These are phyloP conservation scores for Vigna nakashimae DNA, from an alignment of 306 rosid species.

Conservation along the genomic window DNA sequence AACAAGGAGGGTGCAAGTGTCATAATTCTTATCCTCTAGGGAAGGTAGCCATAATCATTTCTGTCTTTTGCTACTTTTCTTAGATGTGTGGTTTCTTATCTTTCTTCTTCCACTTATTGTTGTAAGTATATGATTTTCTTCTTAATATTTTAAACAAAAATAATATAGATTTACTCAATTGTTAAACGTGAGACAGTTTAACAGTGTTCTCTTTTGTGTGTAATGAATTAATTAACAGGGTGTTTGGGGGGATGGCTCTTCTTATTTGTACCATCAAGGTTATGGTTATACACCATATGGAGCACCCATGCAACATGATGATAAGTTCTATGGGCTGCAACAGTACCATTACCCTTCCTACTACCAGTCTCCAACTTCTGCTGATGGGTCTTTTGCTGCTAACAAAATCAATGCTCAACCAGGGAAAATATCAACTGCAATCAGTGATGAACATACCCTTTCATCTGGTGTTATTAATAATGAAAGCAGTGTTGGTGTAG, in stretches of 20 bases:
- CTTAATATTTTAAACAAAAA: background rate
- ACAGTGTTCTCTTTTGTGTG: background rate
- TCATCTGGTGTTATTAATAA: conserved; percentile 43
- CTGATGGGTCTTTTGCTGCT: conserved; percentile 43
- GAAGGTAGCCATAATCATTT: background rate
- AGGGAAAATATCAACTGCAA: conserved; percentile 40
- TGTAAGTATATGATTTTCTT: conserved; percentile 28
- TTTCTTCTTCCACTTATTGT: background rate
- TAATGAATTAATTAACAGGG: conserved; percentile 44
- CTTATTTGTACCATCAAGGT: conserved; percentile 58
- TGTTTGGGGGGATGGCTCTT: conserved; percentile 53
- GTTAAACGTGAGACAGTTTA: background rate
- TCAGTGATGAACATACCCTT: conserved; percentile 37
- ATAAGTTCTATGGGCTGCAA: conserved; percentile 53
- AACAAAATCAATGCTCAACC: conserved; percentile 43
- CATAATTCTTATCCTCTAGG: background rate
- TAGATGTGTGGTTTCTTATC: background rate
- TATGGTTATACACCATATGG: conserved; percentile 59
- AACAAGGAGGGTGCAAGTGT: conserved; percentile 4
- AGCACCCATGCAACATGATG: conserved; percentile 54
- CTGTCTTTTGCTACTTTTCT: background rate
- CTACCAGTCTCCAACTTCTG: conserved; percentile 49
- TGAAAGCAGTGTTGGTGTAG: conserved; percentile 34
- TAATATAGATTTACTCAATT: background rate
- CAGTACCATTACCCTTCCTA: conserved; percentile 63